These are phyloP conservation scores for Lentinula guzmanii DNA, from an alignment of 768 basidiomycete genomes.

Conservation along the genomic window DNA sequence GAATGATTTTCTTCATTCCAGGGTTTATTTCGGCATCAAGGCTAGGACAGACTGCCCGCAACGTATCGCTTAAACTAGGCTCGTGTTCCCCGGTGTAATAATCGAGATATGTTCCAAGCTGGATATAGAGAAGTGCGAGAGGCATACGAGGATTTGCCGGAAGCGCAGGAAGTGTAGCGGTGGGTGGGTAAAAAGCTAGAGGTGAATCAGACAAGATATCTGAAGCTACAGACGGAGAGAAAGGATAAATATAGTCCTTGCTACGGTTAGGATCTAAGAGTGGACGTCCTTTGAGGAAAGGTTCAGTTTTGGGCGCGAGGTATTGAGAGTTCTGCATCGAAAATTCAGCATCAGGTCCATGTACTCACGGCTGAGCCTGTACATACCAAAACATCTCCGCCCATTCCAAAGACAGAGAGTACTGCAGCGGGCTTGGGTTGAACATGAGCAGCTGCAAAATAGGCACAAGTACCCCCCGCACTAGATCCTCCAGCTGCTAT, in stretches of 20 bases:
- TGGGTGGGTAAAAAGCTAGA: neutral
- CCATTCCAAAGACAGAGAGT: slow-evolving; percentile 56
- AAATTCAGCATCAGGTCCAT: neutral
- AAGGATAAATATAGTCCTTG: neutral
- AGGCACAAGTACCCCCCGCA: slow-evolving; percentile 60
- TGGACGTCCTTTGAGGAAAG: neutral
- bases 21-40: neutral
- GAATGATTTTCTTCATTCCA: neutral
- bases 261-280: neutral
- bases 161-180: neutral
- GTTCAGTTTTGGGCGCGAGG: neutral
- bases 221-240: neutral
- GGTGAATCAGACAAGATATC: neutral
- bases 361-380: neutral
- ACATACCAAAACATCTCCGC: slow-evolving; percentile 49
- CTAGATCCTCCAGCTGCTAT: slow-evolving; percentile 53
- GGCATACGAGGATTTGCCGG: slow-evolving; percentile 1
- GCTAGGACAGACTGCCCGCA: neutral
- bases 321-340: neutral
- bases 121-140: slow-evolving; percentile 1
- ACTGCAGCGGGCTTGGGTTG: slow-evolving; percentile 47
- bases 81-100: neutral
- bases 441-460: slow-evolving; percentile 53
- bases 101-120: neutral
- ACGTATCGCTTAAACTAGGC: neutral